Conservation (phyloP, 208 protist genomes). For the Leishmania arabica region DNA sequence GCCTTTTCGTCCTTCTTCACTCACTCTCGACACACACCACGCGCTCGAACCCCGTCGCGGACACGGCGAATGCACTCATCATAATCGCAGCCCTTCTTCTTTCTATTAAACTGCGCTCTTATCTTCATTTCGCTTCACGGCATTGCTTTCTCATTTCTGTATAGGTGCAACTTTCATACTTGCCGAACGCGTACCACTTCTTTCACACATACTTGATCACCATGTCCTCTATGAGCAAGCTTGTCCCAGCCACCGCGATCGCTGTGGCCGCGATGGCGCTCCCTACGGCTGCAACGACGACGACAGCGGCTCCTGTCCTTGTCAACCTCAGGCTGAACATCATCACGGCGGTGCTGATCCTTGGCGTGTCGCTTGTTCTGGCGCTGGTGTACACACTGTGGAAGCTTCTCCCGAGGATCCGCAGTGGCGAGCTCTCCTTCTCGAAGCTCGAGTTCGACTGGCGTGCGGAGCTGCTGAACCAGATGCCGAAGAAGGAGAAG, state of each 20-base stretch:
- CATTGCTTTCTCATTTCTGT: too few relatives aligned
- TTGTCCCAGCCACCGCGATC: slow-evolving; percentile 7
- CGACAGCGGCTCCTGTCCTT: slow-evolving; percentile 16
- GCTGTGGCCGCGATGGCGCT: background rate
- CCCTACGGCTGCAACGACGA: background rate
- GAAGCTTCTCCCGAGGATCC: slow-evolving; percentile 35
- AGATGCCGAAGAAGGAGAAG: slow-evolving; percentile 40
- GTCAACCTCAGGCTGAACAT: slow-evolving; percentile 39
- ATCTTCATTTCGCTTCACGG: too few relatives aligned
- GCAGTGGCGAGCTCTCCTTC: slow-evolving; percentile 40
- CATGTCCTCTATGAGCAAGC: slow-evolving; percentile 14
- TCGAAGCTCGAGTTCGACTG: slow-evolving; percentile 53
- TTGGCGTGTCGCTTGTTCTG: slow-evolving; percentile 32
- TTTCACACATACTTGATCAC: background rate
- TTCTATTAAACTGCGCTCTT: background rate
- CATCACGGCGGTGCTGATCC: slow-evolving; percentile 53
- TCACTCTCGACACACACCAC: background rate
- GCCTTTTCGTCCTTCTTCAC: background rate
- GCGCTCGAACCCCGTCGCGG: background rate
- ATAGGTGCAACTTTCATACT: background rate
- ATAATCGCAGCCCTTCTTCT: background rate
- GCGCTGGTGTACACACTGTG: slow-evolving; percentile 24
- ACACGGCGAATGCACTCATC: background rate
- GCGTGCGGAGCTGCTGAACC: slow-evolving; percentile 48
- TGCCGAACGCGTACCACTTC: background rate